Evolutionary conservation across 129 eudicot genomes (phyloP).

Genomic region (Dittrichia graveolens): DNA sequence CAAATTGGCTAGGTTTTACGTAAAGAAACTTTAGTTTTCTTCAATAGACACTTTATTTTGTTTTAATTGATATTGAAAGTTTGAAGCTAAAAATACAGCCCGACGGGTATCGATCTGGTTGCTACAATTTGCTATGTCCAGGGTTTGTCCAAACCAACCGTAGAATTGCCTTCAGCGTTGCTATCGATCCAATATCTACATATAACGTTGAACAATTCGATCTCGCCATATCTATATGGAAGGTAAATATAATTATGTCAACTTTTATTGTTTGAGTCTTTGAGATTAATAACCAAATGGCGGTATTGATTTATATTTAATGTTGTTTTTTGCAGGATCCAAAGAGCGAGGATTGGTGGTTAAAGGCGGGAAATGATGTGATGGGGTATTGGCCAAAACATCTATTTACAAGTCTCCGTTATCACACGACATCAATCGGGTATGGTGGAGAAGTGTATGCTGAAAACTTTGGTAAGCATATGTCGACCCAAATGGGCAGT

Average conservation of each 20-base stretch:
- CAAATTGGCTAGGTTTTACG: too few species aligned
- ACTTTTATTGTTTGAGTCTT: too few species aligned
- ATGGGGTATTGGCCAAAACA: slow-evolving; percentile 86
- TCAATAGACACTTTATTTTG: background rate
- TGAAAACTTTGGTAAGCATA: background rate
- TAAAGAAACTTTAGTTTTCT: background rate
- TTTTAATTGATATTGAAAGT: background rate
- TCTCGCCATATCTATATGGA: slow-evolving; percentile 62
- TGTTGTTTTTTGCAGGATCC: slow-evolving; percentile 53
- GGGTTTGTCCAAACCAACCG: slow-evolving; percentile 79
- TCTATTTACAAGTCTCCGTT: slow-evolving; percentile 57
- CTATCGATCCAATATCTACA: slow-evolving; percentile 68
- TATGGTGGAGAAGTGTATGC: slow-evolving; percentile 78
- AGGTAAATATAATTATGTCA: slow-evolving; percentile 43
- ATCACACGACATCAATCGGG: slow-evolving; percentile 61
- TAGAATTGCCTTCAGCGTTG: slow-evolving; percentile 72
- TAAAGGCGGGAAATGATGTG: slow-evolving; percentile 64
- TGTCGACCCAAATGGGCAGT: slow-evolving; percentile 38
- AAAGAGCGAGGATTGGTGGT: slow-evolving; percentile 81
- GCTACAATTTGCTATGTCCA: slow-evolving; percentile 85
- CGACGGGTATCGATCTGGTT: slow-evolving; percentile 76
- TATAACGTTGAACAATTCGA: slow-evolving; percentile 72
- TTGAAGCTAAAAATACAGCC: slow-evolving; percentile 42
- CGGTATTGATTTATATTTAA: background rate
- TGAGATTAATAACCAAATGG: too few species aligned